Evolutionary conservation across 805 yeast genomes (phyloP), one percentile per base, ranked within the genome.

Genomic region (Candida nemodendra): DNA sequence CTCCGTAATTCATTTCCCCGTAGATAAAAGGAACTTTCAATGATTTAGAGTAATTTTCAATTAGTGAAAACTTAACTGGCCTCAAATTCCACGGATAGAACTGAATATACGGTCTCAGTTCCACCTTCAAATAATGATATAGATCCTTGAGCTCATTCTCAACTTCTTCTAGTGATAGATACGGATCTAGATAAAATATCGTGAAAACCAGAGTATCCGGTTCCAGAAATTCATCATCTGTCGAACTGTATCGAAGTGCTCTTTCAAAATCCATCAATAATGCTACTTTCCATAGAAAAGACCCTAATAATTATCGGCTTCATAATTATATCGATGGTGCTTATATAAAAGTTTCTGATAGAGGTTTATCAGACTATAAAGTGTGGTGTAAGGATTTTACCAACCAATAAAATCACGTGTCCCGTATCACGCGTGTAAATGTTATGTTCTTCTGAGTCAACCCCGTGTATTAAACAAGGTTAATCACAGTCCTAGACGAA

Each of bases 1-100:
- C 72, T 15, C 74, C 79, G 39, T 67, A 71, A 1, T 51, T 64
- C n/a, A 71, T 42, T 25, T 62, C 64, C 0, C 75, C 74, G 37
- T 68, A 63, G 5, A 69, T 54, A 36, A 60, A 68, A 3, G 47
- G 38, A 9, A 42, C 44, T 32, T 41, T 36, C 12, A 41, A 41
- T 14, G 15, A 34, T 1, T 24, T 30, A 2, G 13, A n/a, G 5
- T 27, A 32, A 2, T 40, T 33, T 9, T 51, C 38, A 14, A 45
- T 36, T 14, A 53, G 14, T 13, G 52, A 45, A 9, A 58, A 27
- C 15, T 54, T 52, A 5, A 61, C 27, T 11, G 66, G 57, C 13
- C 38, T 45, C 17, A 50, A 51, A 9, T 62, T 59, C 79, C 79
- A 75, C 1, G 73, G 65, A 46, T 69, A 76, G 37, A 53, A 41